These are phyloP conservation scores for Lipomyces mesembrius DNA, from an alignment of 805 yeast genomes.

Conservation along the genomic window DNA sequence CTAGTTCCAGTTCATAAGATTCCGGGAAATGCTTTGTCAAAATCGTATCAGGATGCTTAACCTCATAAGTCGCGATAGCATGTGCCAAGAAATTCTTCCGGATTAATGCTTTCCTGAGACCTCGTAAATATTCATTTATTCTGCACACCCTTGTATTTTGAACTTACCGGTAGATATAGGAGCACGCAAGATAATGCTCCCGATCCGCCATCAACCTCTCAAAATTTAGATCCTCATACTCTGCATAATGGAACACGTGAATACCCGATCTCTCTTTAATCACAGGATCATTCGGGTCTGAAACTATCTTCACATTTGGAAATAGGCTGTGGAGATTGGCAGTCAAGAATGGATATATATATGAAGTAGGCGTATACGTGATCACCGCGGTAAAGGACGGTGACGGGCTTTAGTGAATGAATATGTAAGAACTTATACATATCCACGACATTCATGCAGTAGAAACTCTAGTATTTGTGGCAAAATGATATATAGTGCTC, in stretches of 20 bases:
- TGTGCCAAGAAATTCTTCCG: constrained; percentile 89
- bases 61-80: constrained; percentile 72
- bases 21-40: constrained; percentile 69
- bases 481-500: background rate
- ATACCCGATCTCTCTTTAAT: constrained; percentile 33
- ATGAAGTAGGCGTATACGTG: constrained; percentile 48
- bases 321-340: constrained; percentile 44
- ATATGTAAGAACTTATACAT: background rate
- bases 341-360: constrained; percentile 50
- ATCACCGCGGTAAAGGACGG: constrained; percentile 38
- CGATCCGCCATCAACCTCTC: constrained; percentile 59
- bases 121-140: background rate
- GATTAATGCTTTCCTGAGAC: constrained; percentile 74
- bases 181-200: constrained; percentile 64
- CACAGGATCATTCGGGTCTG: constrained; percentile 39
- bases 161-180: constrained; percentile 65
- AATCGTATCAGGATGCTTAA: constrained; percentile 73
- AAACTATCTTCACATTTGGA: constrained; percentile 46
- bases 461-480: background rate
- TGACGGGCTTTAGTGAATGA: background rate
- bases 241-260: constrained; percentile 76
- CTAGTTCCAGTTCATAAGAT: constrained; percentile 80
- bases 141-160: background rate
- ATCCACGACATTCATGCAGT: background rate
- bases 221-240: constrained; percentile 84